A percentile compares a stretch with the other conserved stretches of the same genome.
Evolutionary conservation across 805 yeast species (phyloP).

Genomic region (Pichia nakasei): DNA sequence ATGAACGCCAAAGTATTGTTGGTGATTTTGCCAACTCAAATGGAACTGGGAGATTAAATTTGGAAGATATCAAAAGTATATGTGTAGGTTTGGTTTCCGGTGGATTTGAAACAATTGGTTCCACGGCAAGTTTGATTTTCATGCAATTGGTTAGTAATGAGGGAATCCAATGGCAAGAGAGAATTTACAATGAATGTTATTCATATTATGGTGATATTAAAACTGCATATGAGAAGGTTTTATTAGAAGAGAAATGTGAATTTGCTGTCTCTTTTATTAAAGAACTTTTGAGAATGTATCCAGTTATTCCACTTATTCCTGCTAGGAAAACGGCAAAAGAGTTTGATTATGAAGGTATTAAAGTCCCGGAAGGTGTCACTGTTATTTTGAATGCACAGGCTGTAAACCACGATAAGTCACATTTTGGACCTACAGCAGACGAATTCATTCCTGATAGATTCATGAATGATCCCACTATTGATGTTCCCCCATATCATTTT

Average conservation of each 20-base stretch:
- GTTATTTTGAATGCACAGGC: constrained; percentile 20
- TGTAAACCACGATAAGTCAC: constrained; percentile 15
- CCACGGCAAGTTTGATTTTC: constrained; percentile 14
- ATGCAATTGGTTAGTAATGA: constrained; percentile 11
- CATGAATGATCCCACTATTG: constrained; percentile 6
- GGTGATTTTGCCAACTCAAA: constrained; percentile 28
- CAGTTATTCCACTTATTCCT: constrained; percentile 18
- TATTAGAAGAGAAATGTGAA: constrained; percentile 15
- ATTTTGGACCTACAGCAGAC: constrained; percentile 14
- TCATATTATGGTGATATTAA: constrained; percentile 12
- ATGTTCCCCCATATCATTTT: constrained; percentile 18
- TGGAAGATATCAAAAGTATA: constrained; percentile 17
- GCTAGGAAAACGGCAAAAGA: constrained; percentile 16
- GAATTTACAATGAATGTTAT: constrained; percentile 12
- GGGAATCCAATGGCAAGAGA: constrained; percentile 15
- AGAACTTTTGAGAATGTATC: constrained; percentile 18
- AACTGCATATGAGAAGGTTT: constrained; percentile 13
- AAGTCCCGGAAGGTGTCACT: constrained; percentile 15
- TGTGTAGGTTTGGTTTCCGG: constrained; percentile 21
- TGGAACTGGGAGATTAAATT: constrained; percentile 14
- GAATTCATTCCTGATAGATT: constrained; percentile 17
- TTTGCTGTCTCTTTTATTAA: constrained; percentile 15
- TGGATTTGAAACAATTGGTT: constrained; percentile 19
- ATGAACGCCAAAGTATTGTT: constrained; percentile 26
- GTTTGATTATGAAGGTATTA: constrained; percentile 12